Percentiles rank a stretch among this genome's conserved stretches.
phyloP scores from a whole-genome alignment of 495 filamentous ascomycete genomes.

The Penicillium fimorum region DNA sequence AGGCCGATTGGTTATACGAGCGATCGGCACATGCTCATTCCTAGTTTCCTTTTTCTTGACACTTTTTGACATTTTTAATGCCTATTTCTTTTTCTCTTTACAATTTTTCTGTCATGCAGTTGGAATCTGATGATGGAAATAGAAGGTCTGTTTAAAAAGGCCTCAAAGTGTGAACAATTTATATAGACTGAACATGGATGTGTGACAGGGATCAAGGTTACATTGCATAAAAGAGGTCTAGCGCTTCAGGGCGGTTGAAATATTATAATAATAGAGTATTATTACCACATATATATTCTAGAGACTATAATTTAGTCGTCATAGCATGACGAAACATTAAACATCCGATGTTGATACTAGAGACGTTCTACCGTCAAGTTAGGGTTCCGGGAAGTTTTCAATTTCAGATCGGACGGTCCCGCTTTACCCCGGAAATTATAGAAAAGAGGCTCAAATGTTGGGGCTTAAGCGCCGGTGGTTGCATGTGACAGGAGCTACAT shows the following conservation, averaged over 20 bases:
- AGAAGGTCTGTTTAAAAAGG: not conserved
- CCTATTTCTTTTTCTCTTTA: not conserved
- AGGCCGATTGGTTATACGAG: not conserved
- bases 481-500: not conserved
- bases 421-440: not conserved
- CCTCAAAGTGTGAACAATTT: not conserved
- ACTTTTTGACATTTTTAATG: not conserved
- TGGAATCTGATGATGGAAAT: not conserved
- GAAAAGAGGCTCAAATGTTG: not conserved
- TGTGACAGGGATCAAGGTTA: not conserved
- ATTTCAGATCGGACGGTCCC: not conserved
- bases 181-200: not conserved
- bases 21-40: not conserved
- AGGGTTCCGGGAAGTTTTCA: not conserved
- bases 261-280: not conserved
- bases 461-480: not conserved
- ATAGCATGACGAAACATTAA: not conserved
- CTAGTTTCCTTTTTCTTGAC: not conserved
- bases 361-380: not conserved
- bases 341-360: not conserved
- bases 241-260: not conserved
- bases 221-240: not conserved
- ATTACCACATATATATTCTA: not conserved
- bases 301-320: not conserved
- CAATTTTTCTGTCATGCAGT: not conserved